Conservation (phyloP, 2,329 filamentous ascomycete species). For the Claviceps capensis region DNA sequence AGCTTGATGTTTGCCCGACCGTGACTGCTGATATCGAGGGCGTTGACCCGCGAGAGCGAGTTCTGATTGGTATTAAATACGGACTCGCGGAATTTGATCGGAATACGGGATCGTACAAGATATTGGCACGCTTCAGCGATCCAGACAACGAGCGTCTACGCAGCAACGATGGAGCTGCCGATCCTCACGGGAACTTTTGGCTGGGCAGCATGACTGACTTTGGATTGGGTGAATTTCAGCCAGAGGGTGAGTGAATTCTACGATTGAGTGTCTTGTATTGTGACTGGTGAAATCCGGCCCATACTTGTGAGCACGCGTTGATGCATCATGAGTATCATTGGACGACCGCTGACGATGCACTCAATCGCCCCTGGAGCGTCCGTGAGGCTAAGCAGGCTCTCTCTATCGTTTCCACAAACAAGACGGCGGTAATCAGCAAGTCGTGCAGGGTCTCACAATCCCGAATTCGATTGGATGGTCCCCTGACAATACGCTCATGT, state of each 20-base stretch:
- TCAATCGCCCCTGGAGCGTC: not conserved
- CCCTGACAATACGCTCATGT: slow-evolving; percentile 56
- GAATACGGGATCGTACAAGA: slow-evolving; percentile 37
- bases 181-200: slow-evolving; percentile 73
- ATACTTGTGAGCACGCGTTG: not conserved
- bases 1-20: slow-evolving; percentile 40
- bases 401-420: slow-evolving; percentile 55
- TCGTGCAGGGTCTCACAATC: slow-evolving; percentile 55
- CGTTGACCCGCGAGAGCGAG: slow-evolving; percentile 44
- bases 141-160: slow-evolving; percentile 39
- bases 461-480: slow-evolving; percentile 82
- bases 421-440: slow-evolving; percentile 41
- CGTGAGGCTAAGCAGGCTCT: slow-evolving; percentile 36
- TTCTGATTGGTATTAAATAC: slow-evolving; percentile 68
- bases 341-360: not conserved
- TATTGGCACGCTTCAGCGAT: slow-evolving; percentile 35
- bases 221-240: slow-evolving; percentile 39
- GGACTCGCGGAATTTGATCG: slow-evolving; percentile 70
- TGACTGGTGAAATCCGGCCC: too few relatives aligned
- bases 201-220: slow-evolving; percentile 76
- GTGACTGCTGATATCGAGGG: slow-evolving; percentile 72
- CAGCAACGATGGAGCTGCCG: slow-evolving; percentile 73
- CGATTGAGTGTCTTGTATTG: too few relatives aligned
- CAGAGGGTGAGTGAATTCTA: slow-evolving; percentile 33
- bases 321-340: not conserved